Percentiles rank a stretch among this genome's conserved stretches.
Conservation (phyloP, 2,329 filamentous ascomycete genomes). For the Paecilomyces formosus region DNA sequence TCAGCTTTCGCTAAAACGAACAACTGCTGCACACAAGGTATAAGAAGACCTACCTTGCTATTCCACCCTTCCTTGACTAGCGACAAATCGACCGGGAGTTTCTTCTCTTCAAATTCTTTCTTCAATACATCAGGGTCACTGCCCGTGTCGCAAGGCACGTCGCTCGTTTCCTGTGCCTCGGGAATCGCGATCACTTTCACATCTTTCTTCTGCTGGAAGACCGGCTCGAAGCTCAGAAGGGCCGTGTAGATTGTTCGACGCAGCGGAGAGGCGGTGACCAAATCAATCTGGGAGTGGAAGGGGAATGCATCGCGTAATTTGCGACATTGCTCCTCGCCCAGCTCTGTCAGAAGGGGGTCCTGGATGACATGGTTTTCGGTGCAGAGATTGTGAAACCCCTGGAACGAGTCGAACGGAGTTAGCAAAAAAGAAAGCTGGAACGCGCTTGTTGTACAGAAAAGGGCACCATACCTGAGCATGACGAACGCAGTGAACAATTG, state of each 20-base stretch:
- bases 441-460: background rate
- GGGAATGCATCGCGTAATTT: slow-evolving; percentile 57
- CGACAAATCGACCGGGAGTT: slow-evolving; percentile 54
- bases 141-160: slow-evolving; percentile 70
- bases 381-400: slow-evolving; percentile 75
- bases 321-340: slow-evolving; percentile 69
- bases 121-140: slow-evolving; percentile 48
- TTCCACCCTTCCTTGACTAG: slow-evolving; percentile 64
- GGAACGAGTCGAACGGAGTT: slow-evolving; percentile 10
- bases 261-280: slow-evolving; percentile 71
- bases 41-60: slow-evolving; percentile 45
- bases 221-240: slow-evolving; percentile 58
- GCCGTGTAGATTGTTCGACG: slow-evolving; percentile 75
- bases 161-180: slow-evolving; percentile 69
- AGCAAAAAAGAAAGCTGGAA: background rate
- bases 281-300: slow-evolving; percentile 56
- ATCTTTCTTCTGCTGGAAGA: slow-evolving; percentile 37
- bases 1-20: background rate
- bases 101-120: slow-evolving; percentile 52
- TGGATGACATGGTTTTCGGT: slow-evolving; percentile 61
- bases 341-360: slow-evolving; percentile 71
- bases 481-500: slow-evolving; percentile 37
- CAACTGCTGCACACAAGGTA: slow-evolving; percentile 1
- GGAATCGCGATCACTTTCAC: slow-evolving; percentile 60
- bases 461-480: slow-evolving; percentile 36